Conservation (phyloP, 1,284 basidiomycete genomes). For the Heterobasidion annosum region DNA sequence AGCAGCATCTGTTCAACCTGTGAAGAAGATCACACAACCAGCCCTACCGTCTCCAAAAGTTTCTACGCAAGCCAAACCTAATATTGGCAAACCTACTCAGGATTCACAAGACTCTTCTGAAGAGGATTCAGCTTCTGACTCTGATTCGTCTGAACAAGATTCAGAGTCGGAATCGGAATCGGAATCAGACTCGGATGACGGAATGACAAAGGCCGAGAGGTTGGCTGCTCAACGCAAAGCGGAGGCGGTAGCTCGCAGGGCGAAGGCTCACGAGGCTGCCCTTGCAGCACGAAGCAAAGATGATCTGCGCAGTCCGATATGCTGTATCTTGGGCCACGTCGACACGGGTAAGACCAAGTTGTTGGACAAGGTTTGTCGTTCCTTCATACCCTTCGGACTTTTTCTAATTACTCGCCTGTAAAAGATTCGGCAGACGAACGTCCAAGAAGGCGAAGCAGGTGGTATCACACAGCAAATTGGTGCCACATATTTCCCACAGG, state of each 20-base stretch:
- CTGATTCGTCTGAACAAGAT: conserved; percentile 19
- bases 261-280: conserved; percentile 81
- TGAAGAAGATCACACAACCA: conserved; percentile 11
- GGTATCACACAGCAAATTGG: conserved; percentile 99
- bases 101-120: conserved; percentile 15
- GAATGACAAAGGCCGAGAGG: conserved; percentile 53
- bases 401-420: conserved; percentile 1
- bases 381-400: neutral
- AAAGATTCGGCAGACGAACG: conserved; percentile 98
- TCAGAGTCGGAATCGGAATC: conserved; percentile 28
- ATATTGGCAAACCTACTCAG: neutral
- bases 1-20: conserved; percentile 14
- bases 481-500: conserved; percentile 99
- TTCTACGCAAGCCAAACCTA: conserved; percentile 12
- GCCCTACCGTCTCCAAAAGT: conserved; percentile 14
- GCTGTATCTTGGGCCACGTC: conserved; percentile 99
- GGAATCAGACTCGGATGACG: conserved; percentile 38
- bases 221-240: conserved; percentile 75
- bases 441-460: conserved; percentile 99
- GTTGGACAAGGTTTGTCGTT: conserved; percentile 75
- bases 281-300: conserved; percentile 85
- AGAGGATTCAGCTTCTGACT: conserved; percentile 1
- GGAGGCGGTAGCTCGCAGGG: conserved; percentile 74
- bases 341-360: conserved; percentile 99
- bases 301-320: conserved; percentile 92